These are phyloP conservation scores for Simmondsia chinensis DNA, from an alignment of 148 eudicot species.

Conservation along the genomic window DNA sequence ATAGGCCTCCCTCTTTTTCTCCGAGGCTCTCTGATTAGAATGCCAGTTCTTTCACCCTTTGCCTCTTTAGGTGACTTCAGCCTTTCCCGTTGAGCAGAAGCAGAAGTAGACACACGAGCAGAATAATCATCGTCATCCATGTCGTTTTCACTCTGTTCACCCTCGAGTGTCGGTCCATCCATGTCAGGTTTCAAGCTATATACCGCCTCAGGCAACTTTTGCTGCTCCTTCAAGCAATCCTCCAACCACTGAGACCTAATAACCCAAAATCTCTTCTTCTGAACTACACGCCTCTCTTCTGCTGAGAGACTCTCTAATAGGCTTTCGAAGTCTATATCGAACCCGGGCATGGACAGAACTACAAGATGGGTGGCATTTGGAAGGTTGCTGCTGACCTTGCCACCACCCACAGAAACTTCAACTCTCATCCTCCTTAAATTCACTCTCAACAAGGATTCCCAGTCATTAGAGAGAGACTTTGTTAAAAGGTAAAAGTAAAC, in stretches of 20 bases:
- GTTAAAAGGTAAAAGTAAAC: conserved; percentile 50
- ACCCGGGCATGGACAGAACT: conserved; percentile 36
- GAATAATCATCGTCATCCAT: conserved; percentile 1
- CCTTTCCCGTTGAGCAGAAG: conserved; percentile 20
- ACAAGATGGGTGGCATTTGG: conserved; percentile 72
- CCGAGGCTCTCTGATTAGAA: conserved; percentile 21
- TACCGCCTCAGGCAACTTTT: conserved; percentile 41
- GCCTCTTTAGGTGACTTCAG: conserved; percentile 5
- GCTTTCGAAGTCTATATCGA: conserved; percentile 27
- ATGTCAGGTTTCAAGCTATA: conserved; percentile 55
- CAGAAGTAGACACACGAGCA: no score
- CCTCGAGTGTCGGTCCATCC: conserved; percentile 40
- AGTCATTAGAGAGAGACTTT: conserved; percentile 24
- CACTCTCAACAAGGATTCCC: conserved; percentile 31
- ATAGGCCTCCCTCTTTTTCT: conserved; percentile 62
- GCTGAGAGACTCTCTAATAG: conserved; percentile 57
- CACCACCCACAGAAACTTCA: conserved; percentile 69
- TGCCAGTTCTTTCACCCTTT: conserved; percentile 5
- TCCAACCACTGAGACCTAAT: conserved; percentile 76
- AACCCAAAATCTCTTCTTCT: conserved; percentile 45
- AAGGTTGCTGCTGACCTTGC: conserved; percentile 43
- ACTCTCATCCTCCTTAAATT: conserved; percentile 60
- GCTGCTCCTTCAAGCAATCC: conserved; percentile 46
- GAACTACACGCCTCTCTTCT: conserved; percentile 32
- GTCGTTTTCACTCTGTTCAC: conserved; percentile 20